Evolutionary conservation across 352 stramenopile genomes (phyloP).

Genomic region (Phytopythium kandeliae): DNA sequence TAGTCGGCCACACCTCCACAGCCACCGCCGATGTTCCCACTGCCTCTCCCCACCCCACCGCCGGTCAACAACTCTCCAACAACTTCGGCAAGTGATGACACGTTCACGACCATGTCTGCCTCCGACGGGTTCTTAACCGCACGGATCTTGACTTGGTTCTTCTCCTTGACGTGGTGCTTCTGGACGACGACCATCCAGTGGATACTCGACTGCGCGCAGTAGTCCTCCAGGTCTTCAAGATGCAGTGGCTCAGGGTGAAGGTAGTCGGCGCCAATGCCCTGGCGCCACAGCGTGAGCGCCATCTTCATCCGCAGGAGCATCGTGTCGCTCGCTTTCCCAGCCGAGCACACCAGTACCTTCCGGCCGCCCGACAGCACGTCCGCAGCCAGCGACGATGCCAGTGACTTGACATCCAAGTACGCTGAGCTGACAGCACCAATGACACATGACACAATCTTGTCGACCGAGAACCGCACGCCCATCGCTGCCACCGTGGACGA

Average conservation of each 20-base stretch:
- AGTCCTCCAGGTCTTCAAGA: slow-evolving; percentile 79
- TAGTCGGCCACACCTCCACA: slow-evolving; percentile 8
- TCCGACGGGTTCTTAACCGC: slow-evolving; percentile 65
- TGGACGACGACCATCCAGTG: slow-evolving; percentile 86
- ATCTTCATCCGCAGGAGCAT: slow-evolving; percentile 78
- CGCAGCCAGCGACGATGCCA: slow-evolving; percentile 6
- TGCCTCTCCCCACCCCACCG: slow-evolving; percentile 9
- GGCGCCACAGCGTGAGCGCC: slow-evolving; percentile 63
- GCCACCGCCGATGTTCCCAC: slow-evolving; percentile 7
- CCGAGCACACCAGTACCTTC: slow-evolving; percentile 72
- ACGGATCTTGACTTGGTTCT: slow-evolving; percentile 82
- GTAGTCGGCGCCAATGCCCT: slow-evolving; percentile 73
- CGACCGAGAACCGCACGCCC: slow-evolving; percentile 79
- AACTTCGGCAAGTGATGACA: slow-evolving; percentile 56
- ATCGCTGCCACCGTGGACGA: slow-evolving; percentile 65
- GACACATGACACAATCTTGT: slow-evolving; percentile 80
- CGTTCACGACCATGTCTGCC: slow-evolving; percentile 58
- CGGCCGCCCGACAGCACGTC: slow-evolving; percentile 36
- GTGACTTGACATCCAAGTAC: slow-evolving; percentile 29
- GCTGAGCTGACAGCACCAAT: slow-evolving; percentile 27
- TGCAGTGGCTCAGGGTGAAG: slow-evolving; percentile 77
- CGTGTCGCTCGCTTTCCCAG: slow-evolving; percentile 63
- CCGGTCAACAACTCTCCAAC: slow-evolving; percentile 43
- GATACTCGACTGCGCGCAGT: slow-evolving; percentile 68
- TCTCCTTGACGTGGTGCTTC: slow-evolving; percentile 78